Base-by-base conservation (phyloP, 441 rosid genomes). In the Theobroma grandiflorum region DNA sequence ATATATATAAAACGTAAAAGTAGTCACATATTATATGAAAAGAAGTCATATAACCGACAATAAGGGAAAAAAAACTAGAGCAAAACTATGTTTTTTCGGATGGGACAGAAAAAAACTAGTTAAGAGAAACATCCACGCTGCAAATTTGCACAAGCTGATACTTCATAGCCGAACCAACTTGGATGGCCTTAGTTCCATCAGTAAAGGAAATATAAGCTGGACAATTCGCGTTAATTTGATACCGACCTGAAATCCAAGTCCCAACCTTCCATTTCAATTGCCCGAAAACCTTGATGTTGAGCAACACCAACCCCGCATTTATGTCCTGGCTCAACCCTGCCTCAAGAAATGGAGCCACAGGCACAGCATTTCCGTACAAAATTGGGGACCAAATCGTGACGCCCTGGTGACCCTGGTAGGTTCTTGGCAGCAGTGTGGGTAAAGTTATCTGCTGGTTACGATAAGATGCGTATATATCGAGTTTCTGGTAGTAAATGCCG, bases 181-280 rank as follows among this genome's bases (percentile, higher is more conserved):
- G 78, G 37, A 77, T 52, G 0, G 84, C 87, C 50, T 81, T 75
- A 37, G 35, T 69, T 71, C 58, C 69, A 7, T 78, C 83, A n/a
- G 83, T 79, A 33, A 81, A 79, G 26, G 64, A 79, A 73, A 95
- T 69, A 80, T 82, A 86, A 0, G 93, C 95, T 1, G 95, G 94
- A 78, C 98, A 95, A 35, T 84, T 89, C 3, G 80, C 91, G 6
- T 83, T 82, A 70, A 95, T 52, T 0, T 75, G 89, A 76, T 95
- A 95, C 73, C 67, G 76, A 6, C 92, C 89, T 0, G 98, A 90
- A 38, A 90, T 72, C 93, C 91, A 92, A 4, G 94, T 75, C 4
- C 98, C 98, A 3, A 93, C 95, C 72, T 89, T 93, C 93, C 93
- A 95, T 80, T 82, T 91, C 62, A 92, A 73, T n/a, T 57, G 76